Base-by-base conservation (phyloP, 2,329 filamentous ascomycete genomes). In the Talaromyces sp. region DNA sequence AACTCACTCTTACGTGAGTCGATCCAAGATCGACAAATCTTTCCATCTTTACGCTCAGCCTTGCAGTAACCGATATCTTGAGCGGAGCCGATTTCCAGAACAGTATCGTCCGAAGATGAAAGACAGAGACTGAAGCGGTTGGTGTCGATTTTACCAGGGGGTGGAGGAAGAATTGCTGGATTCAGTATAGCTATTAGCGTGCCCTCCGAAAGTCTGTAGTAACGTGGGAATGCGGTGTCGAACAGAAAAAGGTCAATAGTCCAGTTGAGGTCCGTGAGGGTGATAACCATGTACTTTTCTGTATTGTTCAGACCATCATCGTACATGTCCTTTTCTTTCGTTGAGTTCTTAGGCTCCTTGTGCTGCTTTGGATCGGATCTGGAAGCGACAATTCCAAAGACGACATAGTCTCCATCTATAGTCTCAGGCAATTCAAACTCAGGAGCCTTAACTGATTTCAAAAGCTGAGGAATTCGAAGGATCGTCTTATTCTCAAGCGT, bases 241-340 rank as follows among this genome's bases (percentile, higher is more conserved):
- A 99, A 99, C 15, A 99, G 86, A 71, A 93, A 98, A 49, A 98
- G 85, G 69, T 98, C 93, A 13, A 99, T 78, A 71, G 97, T 92
- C 87, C 89, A 97, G 71, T 92, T 90, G 11, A 99, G 82, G 76
- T 99, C 94, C 0, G 91, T 92, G 2, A 99, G 83, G 1, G 87
- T 91, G 67, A 99, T 82, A 1, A 94, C 90, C 91, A 99, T 97
- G 80, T 96, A 99, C 76, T 96, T 97, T 59, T 90, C 89, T 2
- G 74, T 79, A 62, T 83, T 82, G 54, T 83, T 83, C 62, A 89
- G 85, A 10, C 86, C 83, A 57, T 85, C 80, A 19, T 81, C 79
- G 52, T 84, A 79, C 57, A 81, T 79, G 54, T 83, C 77, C 3
- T 74, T 75, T 9, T 79, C 77, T 60, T 81, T 82, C 1, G 79